These are phyloP conservation scores for Candida maesae DNA, from an alignment of 805 yeast genomes.

Conservation along the genomic window DNA sequence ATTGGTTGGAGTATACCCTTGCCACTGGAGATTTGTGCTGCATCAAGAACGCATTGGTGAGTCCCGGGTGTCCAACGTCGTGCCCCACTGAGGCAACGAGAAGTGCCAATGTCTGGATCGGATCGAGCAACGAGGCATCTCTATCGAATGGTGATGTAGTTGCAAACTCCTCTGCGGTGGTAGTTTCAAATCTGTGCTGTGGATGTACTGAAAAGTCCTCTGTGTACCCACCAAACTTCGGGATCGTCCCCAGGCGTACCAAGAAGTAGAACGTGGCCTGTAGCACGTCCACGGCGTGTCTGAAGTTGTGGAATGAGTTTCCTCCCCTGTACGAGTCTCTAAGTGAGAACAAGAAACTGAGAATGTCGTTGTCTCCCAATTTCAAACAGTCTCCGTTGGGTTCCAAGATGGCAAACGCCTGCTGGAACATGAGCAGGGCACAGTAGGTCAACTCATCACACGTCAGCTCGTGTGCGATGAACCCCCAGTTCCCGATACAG, in stretches of 20 bases:
- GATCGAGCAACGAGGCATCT: conserved; percentile 22
- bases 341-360: conserved; percentile 59
- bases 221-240: conserved; percentile 21
- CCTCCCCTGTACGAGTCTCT: conserved; percentile 79
- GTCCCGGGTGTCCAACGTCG: conserved; percentile 95
- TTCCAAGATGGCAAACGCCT: conserved; percentile 33
- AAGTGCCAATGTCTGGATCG: conserved; percentile 51
- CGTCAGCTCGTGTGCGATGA: conserved; percentile 62
- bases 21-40: conserved; percentile 62
- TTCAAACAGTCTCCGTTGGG: conserved; percentile 12
- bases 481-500: conserved; percentile 59
- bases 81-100: conserved; percentile 88
- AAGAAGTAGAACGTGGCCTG: conserved; percentile 80
- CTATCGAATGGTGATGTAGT: conserved; percentile 6
- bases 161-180: neutral
- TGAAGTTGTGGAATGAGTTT: conserved; percentile 90
- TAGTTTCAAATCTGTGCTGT: neutral
- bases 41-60: conserved; percentile 72
- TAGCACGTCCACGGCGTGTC: conserved; percentile 93
- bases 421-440: conserved; percentile 50
- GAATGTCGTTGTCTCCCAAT: conserved; percentile 41
- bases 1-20: conserved; percentile 52
- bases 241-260: conserved; percentile 25
- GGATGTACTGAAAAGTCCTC: conserved; percentile 19
- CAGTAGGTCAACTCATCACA: conserved; percentile 65